phyloP scores from a whole-genome alignment of 2,329 filamentous ascomycete genomes.

The Fusarium siculi region DNA sequence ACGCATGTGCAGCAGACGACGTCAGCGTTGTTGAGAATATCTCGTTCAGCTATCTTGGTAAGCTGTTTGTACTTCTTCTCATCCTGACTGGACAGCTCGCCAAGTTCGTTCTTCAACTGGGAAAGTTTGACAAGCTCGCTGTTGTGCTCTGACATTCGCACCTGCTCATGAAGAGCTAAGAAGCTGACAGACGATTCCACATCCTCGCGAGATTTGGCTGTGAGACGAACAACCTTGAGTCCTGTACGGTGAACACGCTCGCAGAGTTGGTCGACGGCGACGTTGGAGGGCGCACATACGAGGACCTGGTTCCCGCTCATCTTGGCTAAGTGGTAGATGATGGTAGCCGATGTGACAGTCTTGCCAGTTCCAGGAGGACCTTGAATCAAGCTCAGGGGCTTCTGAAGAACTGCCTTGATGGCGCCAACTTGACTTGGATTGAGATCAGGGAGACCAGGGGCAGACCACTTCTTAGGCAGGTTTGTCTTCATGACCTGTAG shows the following conservation, averaged over 20 bases:
- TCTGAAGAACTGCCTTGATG: constrained; percentile 93
- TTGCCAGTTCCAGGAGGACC: constrained; percentile 97
- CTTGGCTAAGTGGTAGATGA: constrained; percentile 97
- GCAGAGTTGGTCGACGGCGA: constrained; percentile 97
- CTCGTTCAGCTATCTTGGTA: constrained; percentile 90
- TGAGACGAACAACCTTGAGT: constrained; percentile 95
- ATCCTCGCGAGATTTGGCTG: constrained; percentile 98
- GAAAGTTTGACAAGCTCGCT: constrained; percentile 91
- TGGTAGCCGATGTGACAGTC: constrained; percentile 97
- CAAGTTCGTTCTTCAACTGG: constrained; percentile 89
- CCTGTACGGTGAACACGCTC: constrained; percentile 96
- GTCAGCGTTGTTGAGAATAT: constrained; percentile 94
- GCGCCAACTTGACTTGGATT: constrained; percentile 97
- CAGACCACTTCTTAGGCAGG: constrained; percentile 96
- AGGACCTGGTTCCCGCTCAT: constrained; percentile 94
- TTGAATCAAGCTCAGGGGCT: constrained; percentile 94
- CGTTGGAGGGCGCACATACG: constrained; percentile 97
- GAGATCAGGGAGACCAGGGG: constrained; percentile 90
- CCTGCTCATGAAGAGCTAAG: constrained; percentile 94
- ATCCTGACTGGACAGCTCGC: constrained; percentile 92
- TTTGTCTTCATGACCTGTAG: constrained; percentile 95
- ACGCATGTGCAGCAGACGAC: constrained; percentile 99
- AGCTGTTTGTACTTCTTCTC: constrained; percentile 99
- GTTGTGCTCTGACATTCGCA: constrained; percentile 97
- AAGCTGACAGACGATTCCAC: constrained; percentile 98